A percentile compares a stretch with the other conserved stretches of the same genome.
These are phyloP conservation scores for Emmonsiellopsis sp. DNA, from an alignment of 2,329 filamentous ascomycete genomes.

Conservation along the genomic window DNA sequence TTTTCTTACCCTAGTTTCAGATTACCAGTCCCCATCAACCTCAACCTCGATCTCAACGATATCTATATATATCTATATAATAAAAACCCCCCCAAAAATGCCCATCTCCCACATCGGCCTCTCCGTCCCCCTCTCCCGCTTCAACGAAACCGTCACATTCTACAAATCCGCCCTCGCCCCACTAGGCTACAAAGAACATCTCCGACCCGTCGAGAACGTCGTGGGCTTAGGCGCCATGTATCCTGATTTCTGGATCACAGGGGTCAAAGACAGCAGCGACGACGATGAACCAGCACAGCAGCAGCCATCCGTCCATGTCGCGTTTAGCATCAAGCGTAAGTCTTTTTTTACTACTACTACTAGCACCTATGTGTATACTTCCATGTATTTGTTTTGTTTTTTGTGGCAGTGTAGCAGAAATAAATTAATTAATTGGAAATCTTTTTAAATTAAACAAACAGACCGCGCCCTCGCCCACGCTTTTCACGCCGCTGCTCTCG, in stretches of 20 bases:
- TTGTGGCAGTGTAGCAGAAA: neutral
- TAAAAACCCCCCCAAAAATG: constrained; percentile 27
- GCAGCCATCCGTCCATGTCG: constrained; percentile 15
- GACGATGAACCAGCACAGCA: constrained; percentile 2
- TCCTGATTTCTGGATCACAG: constrained; percentile 23
- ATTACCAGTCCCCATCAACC: no score
- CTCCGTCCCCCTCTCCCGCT: constrained; percentile 16
- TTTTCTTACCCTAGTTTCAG: no score
- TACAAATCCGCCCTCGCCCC: constrained; percentile 20
- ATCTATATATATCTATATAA: neutral
- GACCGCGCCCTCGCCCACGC: constrained; percentile 35
- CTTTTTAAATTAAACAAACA: constrained; percentile 10
- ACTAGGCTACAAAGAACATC: constrained; percentile 20
- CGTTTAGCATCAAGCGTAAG: constrained; percentile 18
- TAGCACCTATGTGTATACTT: neutral
- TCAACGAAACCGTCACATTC: constrained; percentile 20
- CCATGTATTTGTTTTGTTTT: neutral
- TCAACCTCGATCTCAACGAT: neutral
- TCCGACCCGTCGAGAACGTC: constrained; percentile 16
- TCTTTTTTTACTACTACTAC: neutral
- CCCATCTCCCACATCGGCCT: constrained; percentile 19
- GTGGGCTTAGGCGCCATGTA: constrained; percentile 20
- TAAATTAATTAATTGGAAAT: neutral
- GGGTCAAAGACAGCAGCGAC: constrained; percentile 4
- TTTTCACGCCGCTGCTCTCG: constrained; percentile 36